These are phyloP conservation scores for Populus pruinosa DNA, from an alignment of 345 rosid species.

Conservation along the genomic window DNA sequence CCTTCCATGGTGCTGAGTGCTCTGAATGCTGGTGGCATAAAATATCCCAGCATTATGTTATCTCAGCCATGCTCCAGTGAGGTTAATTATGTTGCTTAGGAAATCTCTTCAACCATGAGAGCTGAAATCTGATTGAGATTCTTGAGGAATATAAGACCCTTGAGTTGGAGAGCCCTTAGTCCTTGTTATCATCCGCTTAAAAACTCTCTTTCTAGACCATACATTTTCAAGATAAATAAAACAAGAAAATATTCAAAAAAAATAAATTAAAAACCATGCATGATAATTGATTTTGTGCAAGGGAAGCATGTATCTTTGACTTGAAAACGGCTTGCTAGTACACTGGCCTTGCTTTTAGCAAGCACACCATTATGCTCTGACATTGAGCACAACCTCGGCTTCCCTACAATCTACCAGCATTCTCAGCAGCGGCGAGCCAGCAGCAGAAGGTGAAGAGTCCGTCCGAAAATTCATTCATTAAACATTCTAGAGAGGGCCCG, in stretches of 20 bases:
- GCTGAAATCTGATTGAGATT: background rate
- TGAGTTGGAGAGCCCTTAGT: too few species aligned
- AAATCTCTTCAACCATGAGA: too few species aligned
- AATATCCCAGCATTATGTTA: background rate
- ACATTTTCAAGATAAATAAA: too few species aligned
- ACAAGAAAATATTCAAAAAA: too few species aligned
- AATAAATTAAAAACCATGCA: too few species aligned
- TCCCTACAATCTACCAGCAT: slow-evolving; percentile 1
- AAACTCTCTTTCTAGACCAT: too few species aligned
- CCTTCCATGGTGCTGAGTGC: too few species aligned
- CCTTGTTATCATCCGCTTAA: too few species aligned
- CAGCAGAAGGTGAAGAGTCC: background rate
- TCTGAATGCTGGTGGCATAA: background rate
- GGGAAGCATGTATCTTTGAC: background rate
- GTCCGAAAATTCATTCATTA: background rate
- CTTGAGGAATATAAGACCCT: background rate
- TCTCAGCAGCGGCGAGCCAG: background rate
- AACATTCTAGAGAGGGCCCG: background rate
- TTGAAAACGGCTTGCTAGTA: background rate
- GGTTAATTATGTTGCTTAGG: too few species aligned
- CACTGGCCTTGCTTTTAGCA: slow-evolving; percentile 1
- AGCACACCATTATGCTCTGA: slow-evolving; percentile 15
- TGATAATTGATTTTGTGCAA: background rate
- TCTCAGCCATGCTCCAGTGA: too few species aligned
- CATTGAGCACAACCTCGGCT: slow-evolving; percentile 14